Base-by-base conservation (phyloP, 1,284 basidiomycete species). In the Cutaneotrichosporon cavernicola region DNA sequence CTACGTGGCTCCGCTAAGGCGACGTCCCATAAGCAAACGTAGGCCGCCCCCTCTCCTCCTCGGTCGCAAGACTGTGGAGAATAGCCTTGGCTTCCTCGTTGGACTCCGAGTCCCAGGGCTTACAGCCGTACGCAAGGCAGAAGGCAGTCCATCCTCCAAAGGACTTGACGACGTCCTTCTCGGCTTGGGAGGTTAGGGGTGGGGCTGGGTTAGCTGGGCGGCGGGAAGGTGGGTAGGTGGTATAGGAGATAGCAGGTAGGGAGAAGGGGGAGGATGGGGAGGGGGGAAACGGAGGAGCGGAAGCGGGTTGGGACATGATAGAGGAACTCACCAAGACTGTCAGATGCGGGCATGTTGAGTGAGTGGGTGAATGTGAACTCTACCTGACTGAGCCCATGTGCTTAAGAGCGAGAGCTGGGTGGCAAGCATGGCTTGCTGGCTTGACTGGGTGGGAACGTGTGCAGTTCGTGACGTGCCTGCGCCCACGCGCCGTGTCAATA, bases 121-220 rank as follows among this genome's bases (percentile, higher is more conserved):
- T 68, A 60, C 70, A 65, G 14, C 65, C 69, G 47, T 62, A 67
- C 11, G 67, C 40, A n/a, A 50, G 52, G 53, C 64, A 66, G 51
- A 72, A 72, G 34, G 34, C 56, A 14, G 70, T 72, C 69, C 69
- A 72, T 31, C 62, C 67, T 21, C 70, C 70, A 51, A 62, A 67
- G 5, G 52, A 46, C 55, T 69, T 65, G 52, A 70, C 61, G n/a
- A 70, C 61, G 21, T 56, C 62, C 30, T 57, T 56, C 58, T 65
- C 63, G 36, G 34, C 51, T 10, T 40, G 22, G 22, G 56, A 21
- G 30, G 11, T 21, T 14, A 65, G 18, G 22, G 65, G 61, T 0
- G 65, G 64, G 43, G 64, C 61, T 65, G 65, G 8, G 49, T 50
- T 7, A 50, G 49, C 5, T 22, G 7, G 4, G 36, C 8, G 58